A percentile compares a stretch with the other conserved stretches of the same genome.
phyloP scores from a whole-genome alignment of 768 basidiomycete species.

The Kwoniella sp. region DNA sequence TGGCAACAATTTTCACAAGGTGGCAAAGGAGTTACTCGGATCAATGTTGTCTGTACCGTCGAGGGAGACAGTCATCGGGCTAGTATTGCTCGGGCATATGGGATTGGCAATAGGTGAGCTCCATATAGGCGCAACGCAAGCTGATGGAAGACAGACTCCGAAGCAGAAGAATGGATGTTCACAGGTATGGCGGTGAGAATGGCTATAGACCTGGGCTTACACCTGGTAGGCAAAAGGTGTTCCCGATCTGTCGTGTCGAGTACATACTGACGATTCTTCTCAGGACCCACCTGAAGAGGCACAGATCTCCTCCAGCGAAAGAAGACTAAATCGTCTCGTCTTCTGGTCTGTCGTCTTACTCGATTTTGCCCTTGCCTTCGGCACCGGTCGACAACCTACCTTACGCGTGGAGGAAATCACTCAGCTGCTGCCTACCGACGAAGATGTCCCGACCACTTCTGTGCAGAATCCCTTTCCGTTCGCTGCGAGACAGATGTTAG shows the following conservation, averaged over 20 bases:
- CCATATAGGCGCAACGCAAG: not conserved
- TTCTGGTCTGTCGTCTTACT: slow-evolving; percentile 41
- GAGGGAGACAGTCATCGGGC: slow-evolving; percentile 27
- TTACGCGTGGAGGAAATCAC: slow-evolving; percentile 40
- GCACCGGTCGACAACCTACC: slow-evolving; percentile 34
- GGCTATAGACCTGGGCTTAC: slow-evolving; percentile 41
- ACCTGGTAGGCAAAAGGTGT: slow-evolving; percentile 33
- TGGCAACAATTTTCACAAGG: slow-evolving; percentile 36
- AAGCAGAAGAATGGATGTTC: slow-evolving; percentile 40
- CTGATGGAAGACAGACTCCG: slow-evolving; percentile 28
- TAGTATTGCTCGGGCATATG: slow-evolving; percentile 30
- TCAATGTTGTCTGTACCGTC: slow-evolving; percentile 39
- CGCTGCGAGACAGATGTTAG: slow-evolving; percentile 35
- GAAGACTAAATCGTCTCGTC: slow-evolving; percentile 25
- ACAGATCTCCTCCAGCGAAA: slow-evolving; percentile 25
- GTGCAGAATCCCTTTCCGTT: slow-evolving; percentile 26
- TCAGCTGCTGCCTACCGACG: slow-evolving; percentile 27
- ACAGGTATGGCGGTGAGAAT: slow-evolving; percentile 40
- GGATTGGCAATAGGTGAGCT: slow-evolving; percentile 41
- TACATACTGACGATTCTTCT: not conserved
- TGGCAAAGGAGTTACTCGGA: slow-evolving; percentile 40
- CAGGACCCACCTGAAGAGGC: slow-evolving; percentile 30
- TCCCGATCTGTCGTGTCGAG: not conserved
- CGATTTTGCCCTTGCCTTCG: slow-evolving; percentile 38
- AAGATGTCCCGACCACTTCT: slow-evolving; percentile 23